These are phyloP conservation scores for Thermothelomyces thermophilus DNA, from an alignment of 2,329 filamentous ascomycete genomes.

Conservation along the genomic window DNA sequence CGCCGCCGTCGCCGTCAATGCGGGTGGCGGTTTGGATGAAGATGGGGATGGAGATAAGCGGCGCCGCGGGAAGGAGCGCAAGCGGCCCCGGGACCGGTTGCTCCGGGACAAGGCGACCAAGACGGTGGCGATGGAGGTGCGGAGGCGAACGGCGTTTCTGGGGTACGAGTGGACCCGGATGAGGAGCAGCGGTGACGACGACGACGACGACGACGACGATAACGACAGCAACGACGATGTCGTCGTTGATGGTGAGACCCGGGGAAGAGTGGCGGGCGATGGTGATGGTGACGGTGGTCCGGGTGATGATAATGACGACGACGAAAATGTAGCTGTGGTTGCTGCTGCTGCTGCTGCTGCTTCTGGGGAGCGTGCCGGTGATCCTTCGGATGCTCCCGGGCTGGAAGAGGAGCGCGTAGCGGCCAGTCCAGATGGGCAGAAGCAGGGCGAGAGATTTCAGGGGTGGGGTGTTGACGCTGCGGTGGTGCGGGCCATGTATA, in stretches of 20 bases:
- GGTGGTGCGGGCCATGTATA: constrained; percentile 19
- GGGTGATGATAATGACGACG: not conserved
- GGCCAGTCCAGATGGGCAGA: not conserved
- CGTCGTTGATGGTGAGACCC: not conserved
- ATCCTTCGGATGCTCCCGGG: not conserved
- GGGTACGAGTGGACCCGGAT: constrained; percentile 78
- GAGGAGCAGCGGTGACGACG: not conserved
- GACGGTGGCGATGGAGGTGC: constrained; percentile 64
- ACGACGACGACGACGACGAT: not conserved
- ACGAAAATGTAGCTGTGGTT: not conserved
- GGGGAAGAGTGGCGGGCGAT: constrained; percentile 1
- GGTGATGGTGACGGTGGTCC: not conserved
- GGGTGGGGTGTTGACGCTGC: constrained; percentile 17
- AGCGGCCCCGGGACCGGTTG: constrained; percentile 76
- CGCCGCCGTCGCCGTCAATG: too few species aligned
- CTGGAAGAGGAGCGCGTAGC: not conserved
- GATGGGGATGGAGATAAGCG: not conserved
- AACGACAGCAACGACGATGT: not conserved
- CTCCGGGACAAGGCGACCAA: constrained; percentile 66
- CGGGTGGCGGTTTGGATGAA: not conserved
- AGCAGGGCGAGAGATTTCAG: constrained; percentile 1
- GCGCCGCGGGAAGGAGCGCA: constrained; percentile 51
- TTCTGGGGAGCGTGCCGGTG: not conserved
- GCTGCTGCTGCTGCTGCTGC: too few species aligned
- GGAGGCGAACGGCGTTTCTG: constrained; percentile 77